Conservation (phyloP, 805 yeast species). For the Metschnikowia similis region DNA sequence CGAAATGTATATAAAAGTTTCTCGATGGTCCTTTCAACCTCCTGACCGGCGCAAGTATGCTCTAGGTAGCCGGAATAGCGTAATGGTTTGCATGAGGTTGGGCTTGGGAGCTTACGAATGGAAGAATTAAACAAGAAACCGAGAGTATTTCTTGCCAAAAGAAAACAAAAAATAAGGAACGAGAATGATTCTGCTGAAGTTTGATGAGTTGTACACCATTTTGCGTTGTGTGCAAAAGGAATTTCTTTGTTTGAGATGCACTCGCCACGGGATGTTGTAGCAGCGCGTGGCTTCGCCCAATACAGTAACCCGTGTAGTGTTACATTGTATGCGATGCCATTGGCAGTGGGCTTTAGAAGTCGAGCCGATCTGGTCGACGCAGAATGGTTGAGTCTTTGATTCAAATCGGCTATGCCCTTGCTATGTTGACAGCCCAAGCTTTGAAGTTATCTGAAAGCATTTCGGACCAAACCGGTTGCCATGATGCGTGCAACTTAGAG, state of each 20-base stretch:
- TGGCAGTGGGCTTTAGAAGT: neutral
- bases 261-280: neutral
- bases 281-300: neutral
- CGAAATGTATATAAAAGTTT: neutral
- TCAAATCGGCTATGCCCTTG: neutral
- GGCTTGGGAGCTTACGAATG: neutral
- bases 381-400: neutral
- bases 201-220: neutral
- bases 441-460: neutral
- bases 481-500: neutral
- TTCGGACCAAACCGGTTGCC: neutral
- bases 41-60: neutral
- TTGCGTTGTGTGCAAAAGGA: neutral
- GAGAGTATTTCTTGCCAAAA: too few relatives aligned
- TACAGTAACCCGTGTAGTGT: neutral
- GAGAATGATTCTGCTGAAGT: neutral
- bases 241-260: neutral
- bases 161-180: too few relatives aligned
- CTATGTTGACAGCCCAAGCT: neutral
- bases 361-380: neutral
- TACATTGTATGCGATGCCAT: neutral
- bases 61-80: neutral
- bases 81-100: neutral
- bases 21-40: neutral
- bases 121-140: neutral